Conservation (phyloP, 1,284 basidiomycete genomes). For the Ceraceosorus bombacis region DNA sequence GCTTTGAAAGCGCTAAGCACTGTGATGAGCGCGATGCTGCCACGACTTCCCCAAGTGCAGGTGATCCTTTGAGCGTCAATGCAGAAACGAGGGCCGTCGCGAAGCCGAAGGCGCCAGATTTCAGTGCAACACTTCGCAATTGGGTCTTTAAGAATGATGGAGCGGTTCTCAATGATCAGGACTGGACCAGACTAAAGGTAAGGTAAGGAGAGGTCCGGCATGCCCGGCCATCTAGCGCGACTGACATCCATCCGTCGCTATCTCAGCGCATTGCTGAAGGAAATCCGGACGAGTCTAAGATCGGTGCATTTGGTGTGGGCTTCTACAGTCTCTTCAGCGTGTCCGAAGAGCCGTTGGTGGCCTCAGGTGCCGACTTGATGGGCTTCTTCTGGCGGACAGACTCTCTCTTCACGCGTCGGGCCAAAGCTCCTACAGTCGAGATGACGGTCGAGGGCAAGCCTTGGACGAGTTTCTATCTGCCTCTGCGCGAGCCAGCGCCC, state of each 20-base stretch:
- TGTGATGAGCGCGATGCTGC: not conserved
- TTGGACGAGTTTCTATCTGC: slow-evolving; percentile 91
- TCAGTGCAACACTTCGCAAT: slow-evolving; percentile 47
- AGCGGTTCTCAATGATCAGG: slow-evolving; percentile 40
- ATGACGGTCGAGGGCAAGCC: slow-evolving; percentile 43
- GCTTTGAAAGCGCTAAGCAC: slow-evolving; percentile 29
- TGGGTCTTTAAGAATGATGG: slow-evolving; percentile 76
- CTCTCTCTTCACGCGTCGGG: slow-evolving; percentile 33
- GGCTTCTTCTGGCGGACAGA: slow-evolving; percentile 83
- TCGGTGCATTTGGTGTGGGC: slow-evolving; percentile 53
- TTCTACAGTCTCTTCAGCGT: slow-evolving; percentile 55
- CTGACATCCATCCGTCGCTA: not conserved
- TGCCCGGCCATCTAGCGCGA: not conserved
- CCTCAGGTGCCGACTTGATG: slow-evolving; percentile 74
- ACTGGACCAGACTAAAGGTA: slow-evolving; percentile 45
- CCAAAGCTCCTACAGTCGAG: slow-evolving; percentile 23
- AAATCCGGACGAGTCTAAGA: slow-evolving; percentile 55
- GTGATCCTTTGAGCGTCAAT: slow-evolving; percentile 4
- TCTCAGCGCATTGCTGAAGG: slow-evolving; percentile 50
- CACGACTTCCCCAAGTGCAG: not conserved
- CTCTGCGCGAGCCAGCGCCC: slow-evolving; percentile 70
- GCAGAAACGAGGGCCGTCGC: not conserved
- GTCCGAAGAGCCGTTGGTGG: slow-evolving; percentile 79
- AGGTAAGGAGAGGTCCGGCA: slow-evolving; percentile 8
- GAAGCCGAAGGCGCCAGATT: slow-evolving; percentile 38